These are phyloP conservation scores for Microdochium trichocladiopsis DNA, from an alignment of 2,329 filamentous ascomycete genomes.

Conservation along the genomic window DNA sequence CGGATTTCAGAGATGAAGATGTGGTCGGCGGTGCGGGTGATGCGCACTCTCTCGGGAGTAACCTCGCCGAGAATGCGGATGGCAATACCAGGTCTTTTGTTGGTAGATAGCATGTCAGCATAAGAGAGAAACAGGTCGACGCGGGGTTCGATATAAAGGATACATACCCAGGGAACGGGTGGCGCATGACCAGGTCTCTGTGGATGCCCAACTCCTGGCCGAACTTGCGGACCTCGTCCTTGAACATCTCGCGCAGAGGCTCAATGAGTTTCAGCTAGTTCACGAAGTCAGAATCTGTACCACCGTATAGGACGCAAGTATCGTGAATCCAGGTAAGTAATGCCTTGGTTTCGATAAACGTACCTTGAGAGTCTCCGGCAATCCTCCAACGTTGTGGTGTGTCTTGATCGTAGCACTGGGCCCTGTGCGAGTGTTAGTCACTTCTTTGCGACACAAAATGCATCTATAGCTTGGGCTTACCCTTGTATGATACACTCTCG, in stretches of 20 bases:
- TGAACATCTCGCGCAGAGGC: conserved; percentile 74
- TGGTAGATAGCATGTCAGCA: conserved; percentile 11
- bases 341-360: too few relatives aligned
- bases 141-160: conserved; percentile 17
- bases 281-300: conserved; percentile 15
- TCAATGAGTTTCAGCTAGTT: conserved; percentile 64
- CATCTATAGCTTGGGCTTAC: too few relatives aligned
- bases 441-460: too few relatives aligned
- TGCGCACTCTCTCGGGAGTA: conserved; percentile 69
- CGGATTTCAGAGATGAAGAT: conserved; percentile 75
- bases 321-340: too few relatives aligned
- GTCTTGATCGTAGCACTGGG: conserved; percentile 44
- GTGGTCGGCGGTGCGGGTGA: conserved; percentile 68
- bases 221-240: conserved; percentile 70
- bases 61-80: conserved; percentile 82
- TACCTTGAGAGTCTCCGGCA: conserved; percentile 20
- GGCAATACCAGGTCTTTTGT: conserved; percentile 44
- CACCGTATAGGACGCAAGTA: too few relatives aligned
- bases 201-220: conserved; percentile 65
- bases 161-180: conserved; percentile 62
- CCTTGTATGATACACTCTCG: neutral
- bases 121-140: conserved; percentile 38
- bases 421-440: conserved; percentile 14
- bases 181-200: conserved; percentile 69
- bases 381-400: conserved; percentile 37